These are phyloP conservation scores for Allium cepa DNA, from an alignment of 106 monocot species.

Conservation along the genomic window DNA sequence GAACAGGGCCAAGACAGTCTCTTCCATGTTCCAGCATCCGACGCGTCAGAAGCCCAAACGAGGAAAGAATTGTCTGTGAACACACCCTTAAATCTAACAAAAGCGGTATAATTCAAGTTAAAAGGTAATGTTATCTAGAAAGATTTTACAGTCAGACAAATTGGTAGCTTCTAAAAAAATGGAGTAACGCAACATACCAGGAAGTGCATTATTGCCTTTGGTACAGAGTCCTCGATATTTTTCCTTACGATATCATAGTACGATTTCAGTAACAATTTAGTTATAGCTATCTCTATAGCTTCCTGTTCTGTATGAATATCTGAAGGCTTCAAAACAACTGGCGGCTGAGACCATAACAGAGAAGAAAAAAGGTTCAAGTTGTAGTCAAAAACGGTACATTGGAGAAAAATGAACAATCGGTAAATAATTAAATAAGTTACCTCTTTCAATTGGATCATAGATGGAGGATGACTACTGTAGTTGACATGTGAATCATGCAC, in stretches of 20 bases:
- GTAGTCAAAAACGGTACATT: not conserved
- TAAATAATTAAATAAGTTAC: constrained; percentile 11
- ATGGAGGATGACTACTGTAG: constrained; percentile 27
- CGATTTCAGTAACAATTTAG: constrained; percentile 69
- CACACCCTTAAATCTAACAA: not conserved
- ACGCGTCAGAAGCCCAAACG: not conserved
- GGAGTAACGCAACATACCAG: constrained; percentile 36
- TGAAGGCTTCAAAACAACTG: constrained; percentile 61
- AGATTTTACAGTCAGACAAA: not conserved
- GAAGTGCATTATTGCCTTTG: constrained; percentile 97
- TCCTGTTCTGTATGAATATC: constrained; percentile 75
- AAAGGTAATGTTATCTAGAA: not conserved
- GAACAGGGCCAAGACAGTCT: not conserved
- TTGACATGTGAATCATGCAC: constrained; percentile 16
- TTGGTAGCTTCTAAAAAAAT: not conserved
- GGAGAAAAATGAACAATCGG: not conserved
- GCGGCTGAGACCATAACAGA: constrained; percentile 42
- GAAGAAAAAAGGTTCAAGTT: not conserved
- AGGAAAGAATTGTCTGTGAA: not conserved
- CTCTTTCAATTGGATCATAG: constrained; percentile 76
- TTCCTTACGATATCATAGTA: constrained; percentile 95
- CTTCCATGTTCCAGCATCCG: too few relatives aligned
- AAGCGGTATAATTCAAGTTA: not conserved
- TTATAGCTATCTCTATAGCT: constrained; percentile 58
- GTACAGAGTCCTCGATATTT: constrained; percentile 81